Conservation (phyloP, 2,329 filamentous ascomycete genomes). For the Rhytidhysteron rufulum region DNA sequence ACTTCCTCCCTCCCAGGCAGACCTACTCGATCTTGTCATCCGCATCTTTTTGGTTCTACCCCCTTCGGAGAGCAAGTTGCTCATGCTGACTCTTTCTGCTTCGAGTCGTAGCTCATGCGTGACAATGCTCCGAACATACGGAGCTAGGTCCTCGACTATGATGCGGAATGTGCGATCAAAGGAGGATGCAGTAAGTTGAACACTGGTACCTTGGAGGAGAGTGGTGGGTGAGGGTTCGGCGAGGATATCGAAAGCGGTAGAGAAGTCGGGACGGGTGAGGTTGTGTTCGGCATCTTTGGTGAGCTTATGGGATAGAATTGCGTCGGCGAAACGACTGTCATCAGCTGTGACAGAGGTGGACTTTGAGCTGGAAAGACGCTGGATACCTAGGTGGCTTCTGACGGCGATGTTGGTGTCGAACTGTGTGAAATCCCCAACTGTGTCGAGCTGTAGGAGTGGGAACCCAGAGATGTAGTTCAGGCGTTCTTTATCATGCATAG, state of each 20-base stretch:
- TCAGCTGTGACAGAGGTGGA: constrained; percentile 2
- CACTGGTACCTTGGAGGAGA: constrained; percentile 22
- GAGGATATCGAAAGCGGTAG: constrained; percentile 51
- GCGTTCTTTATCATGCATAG: constrained; percentile 51
- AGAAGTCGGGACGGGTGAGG: constrained; percentile 39
- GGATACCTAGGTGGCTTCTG: constrained; percentile 16
- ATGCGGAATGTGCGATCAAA: constrained; percentile 69
- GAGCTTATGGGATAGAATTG: constrained; percentile 27
- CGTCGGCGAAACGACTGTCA: constrained; percentile 18
- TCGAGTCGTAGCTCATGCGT: constrained; percentile 70
- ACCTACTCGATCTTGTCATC: constrained; percentile 70
- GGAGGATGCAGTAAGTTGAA: constrained; percentile 62
- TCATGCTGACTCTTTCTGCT: constrained; percentile 60
- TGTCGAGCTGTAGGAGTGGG: constrained; percentile 51
- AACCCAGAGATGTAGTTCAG: constrained; percentile 54
- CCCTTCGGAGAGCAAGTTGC: constrained; percentile 59
- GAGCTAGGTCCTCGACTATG: constrained; percentile 75
- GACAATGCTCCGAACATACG: constrained; percentile 84
- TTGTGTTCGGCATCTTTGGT: constrained; percentile 10
- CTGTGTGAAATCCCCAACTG: constrained; percentile 41
- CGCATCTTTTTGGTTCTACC: constrained; percentile 57
- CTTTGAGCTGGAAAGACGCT: constrained; percentile 10
- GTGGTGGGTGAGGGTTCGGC: constrained; percentile 33
- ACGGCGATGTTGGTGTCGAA: constrained; percentile 35
- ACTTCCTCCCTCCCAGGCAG: constrained; percentile 71